These are phyloP conservation scores for Clitoria ternatea DNA, from an alignment of 306 rosid genomes.

Conservation along the genomic window DNA sequence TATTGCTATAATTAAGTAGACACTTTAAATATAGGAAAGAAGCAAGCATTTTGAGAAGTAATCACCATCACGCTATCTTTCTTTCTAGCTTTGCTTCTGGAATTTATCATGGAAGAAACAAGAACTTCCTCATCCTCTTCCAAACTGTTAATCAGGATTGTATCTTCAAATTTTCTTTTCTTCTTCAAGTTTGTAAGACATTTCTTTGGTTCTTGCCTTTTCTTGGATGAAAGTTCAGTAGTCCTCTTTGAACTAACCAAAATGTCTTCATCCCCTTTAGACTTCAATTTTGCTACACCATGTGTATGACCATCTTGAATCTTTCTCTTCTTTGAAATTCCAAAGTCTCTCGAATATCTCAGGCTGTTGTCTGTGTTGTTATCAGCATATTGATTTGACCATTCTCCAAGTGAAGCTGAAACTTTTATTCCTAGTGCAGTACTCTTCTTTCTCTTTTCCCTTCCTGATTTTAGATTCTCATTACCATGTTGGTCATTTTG, in stretches of 20 bases:
- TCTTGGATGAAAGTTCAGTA: not conserved
- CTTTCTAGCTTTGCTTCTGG: slow-evolving; percentile 30
- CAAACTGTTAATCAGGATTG: not conserved
- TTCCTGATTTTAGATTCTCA: not conserved
- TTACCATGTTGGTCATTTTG: not conserved
- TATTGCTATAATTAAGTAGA: not conserved
- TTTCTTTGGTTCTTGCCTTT: slow-evolving; percentile 23
- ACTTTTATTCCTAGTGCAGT: slow-evolving; percentile 30
- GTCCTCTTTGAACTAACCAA: not conserved
- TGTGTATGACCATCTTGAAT: not conserved
- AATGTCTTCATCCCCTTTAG: slow-evolving; percentile 13
- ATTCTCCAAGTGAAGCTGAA: not conserved
- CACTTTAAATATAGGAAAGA: not conserved
- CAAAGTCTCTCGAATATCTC: not conserved
- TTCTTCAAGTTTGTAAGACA: not conserved
- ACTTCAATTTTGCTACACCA: not conserved
- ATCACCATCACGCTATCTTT: not conserved
- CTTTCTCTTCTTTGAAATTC: slow-evolving; percentile 8
- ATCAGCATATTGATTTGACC: not conserved
- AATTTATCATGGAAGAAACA: slow-evolving; percentile 10
- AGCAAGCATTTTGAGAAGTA: not conserved
- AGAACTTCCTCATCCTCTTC: slow-evolving; percentile 11
- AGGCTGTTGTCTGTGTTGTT: not conserved
- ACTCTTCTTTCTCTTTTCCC: slow-evolving; percentile 1
- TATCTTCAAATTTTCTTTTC: slow-evolving; percentile 20